Percentiles rank a stretch among this genome's conserved stretches.
These are phyloP conservation scores for Aspergillus amoenus DNA, from an alignment of 2,329 filamentous ascomycete species.

Conservation along the genomic window DNA sequence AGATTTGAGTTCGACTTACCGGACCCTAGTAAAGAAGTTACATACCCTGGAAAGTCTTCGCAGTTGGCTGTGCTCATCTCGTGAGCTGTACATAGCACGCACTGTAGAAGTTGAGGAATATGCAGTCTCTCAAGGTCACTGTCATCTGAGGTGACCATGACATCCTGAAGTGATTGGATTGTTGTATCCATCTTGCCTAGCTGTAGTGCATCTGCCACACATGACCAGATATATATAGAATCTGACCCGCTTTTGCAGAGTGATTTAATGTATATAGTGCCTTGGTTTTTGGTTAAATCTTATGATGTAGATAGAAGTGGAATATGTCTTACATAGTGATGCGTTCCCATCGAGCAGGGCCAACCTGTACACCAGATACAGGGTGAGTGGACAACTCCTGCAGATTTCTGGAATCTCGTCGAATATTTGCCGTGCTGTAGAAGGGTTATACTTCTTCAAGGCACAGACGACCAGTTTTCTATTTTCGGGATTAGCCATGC, in stretches of 20 bases:
- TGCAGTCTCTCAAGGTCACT: conserved; percentile 52
- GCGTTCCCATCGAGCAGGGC: conserved; percentile 61
- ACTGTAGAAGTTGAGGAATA: conserved; percentile 65
- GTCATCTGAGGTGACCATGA: conserved; percentile 58
- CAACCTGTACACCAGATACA: conserved; percentile 74
- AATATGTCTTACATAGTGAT: conserved; percentile 48
- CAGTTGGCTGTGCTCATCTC: conserved; percentile 20
- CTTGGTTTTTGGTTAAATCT: conserved; percentile 47
- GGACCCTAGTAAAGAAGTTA: conserved; percentile 57
- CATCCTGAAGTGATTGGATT: conserved; percentile 57
- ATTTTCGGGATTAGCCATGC: conserved; percentile 14
- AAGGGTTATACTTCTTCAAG: conserved; percentile 57
- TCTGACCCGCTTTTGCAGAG: conserved; percentile 56
- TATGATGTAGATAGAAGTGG: neutral
- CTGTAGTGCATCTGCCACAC: conserved; percentile 72
- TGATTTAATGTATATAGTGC: conserved; percentile 57
- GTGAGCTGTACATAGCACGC: conserved; percentile 29
- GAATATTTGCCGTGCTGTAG: conserved; percentile 57
- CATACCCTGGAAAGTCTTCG: conserved; percentile 38
- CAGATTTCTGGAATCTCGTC: conserved; percentile 58
- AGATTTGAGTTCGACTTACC: conserved; percentile 34
- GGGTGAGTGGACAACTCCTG: conserved; percentile 63
- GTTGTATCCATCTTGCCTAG: conserved; percentile 62
- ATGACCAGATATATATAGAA: conserved; percentile 72
- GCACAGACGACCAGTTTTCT: conserved; percentile 75